Base-by-base conservation (phyloP, 768 basidiomycete species). In the Galerina sulciceps region DNA sequence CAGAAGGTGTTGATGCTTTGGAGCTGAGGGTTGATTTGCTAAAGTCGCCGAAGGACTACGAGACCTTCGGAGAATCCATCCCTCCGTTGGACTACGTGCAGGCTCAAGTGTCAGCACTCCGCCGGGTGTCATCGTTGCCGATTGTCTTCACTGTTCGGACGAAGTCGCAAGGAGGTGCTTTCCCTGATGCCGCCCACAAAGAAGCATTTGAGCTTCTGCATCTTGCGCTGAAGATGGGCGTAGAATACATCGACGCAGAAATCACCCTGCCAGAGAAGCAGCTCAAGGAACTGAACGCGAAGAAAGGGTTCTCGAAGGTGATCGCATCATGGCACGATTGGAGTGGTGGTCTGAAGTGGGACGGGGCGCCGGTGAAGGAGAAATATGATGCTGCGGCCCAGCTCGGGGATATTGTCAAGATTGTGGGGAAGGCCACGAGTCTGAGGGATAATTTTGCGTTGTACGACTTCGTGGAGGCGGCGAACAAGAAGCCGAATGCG, bases 271-370 rank as follows among this genome's bases (percentile, higher is more conserved):
- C 91, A 0, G 80, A 85, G 61, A 79, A 83, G 48, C 67, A 79
- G 48, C 84, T 96, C 57, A 79, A 79, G 31, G 80, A 83, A 2
- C 75, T 98, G 43, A 72, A 79, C 23, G 66, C 76, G 11, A 78
- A 76, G 53, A 96, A 94, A 71, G 87, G 92, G 0, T 66, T 74
- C 40, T 90, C 94, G 0, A 81, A 88, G 63, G 85, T 98, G 67
- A 88, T 99, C 57, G 91, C 94, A 0, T 97, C 95, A 6, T 97
- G 90, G 88, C 96, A 98, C 69, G 95, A 99, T 67, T 95, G 91
- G 89, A 88, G 85, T 43, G 96, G 96, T 3, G 78, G 79, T 11
- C 80, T 96, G 77, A 83, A 84, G 63, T 99, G 96, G 96, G 82
- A 86, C 62, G 80, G 89, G 15, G 72, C 82, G 5, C 71, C 79